Conservation (phyloP, 306 rosid species). For the Echinosophora koreensis region DNA sequence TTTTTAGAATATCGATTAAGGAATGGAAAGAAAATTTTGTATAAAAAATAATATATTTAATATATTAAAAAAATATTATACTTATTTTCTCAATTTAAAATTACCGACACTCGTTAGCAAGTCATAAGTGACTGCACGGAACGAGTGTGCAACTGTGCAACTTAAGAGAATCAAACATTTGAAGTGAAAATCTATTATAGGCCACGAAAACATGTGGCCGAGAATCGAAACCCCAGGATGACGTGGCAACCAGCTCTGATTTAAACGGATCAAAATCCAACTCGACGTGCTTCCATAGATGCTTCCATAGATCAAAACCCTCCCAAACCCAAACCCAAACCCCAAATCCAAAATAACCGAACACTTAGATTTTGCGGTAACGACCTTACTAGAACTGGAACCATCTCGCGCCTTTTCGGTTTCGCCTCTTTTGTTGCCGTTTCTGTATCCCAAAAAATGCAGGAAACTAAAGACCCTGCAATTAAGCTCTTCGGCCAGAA, state of each 20-base stretch:
- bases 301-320: conserved; percentile 38
- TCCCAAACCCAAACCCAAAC: conserved; percentile 12
- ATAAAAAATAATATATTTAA: no score
- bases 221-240: conserved; percentile 56
- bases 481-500: conserved; percentile 85
- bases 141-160: conserved; percentile 27
- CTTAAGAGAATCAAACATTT: conserved; percentile 38
- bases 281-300: conserved; percentile 48
- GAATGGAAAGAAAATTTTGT: no score
- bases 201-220: conserved; percentile 94
- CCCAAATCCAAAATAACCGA: conserved; percentile 32
- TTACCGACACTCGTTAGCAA: no score
- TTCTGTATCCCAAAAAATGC: conserved; percentile 61
- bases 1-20: no score
- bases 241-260: conserved; percentile 73
- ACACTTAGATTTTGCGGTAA: background rate
- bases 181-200: conserved; percentile 46
- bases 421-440: background rate
- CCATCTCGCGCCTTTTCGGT: conserved; percentile 51
- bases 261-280: conserved; percentile 76
- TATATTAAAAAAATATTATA: no score
- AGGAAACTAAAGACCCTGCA: conserved; percentile 66
- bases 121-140: conserved; percentile 32
- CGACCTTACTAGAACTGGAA: background rate
- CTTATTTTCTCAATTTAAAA: no score